Percentiles rank a stretch among this genome's conserved stretches.
Evolutionary conservation across 148 eudicot species (phyloP).

Genomic region (Rhododendron ferrugineum): DNA sequence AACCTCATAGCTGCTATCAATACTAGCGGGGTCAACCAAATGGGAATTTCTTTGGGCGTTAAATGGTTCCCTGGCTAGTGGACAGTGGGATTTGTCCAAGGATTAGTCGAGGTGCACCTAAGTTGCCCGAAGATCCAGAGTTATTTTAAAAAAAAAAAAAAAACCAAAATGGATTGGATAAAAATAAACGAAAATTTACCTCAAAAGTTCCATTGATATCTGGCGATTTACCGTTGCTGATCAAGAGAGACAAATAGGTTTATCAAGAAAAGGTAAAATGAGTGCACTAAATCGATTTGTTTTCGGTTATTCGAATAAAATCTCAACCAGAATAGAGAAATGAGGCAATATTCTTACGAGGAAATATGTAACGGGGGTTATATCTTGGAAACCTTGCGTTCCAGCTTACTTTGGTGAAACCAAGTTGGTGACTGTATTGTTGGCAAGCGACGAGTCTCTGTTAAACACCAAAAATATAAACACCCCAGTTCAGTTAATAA

Average conservation of each 20-base stretch:
- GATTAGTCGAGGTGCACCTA: background rate
- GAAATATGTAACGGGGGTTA: conserved; percentile 52
- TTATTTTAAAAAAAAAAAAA: background rate
- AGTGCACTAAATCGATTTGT: background rate
- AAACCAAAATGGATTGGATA: background rate
- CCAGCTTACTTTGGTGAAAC: conserved; percentile 38
- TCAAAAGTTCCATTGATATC: conserved; percentile 16
- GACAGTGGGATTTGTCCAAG: background rate
- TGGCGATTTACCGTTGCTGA: conserved; percentile 14
- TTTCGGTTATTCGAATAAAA: background rate
- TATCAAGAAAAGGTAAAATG: background rate
- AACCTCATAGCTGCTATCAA: no score
- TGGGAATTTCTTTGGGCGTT: no score
- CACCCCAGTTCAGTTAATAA: background rate
- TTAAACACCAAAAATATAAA: background rate
- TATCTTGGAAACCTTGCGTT: conserved; percentile 31
- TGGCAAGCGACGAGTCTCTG: conserved; percentile 55
- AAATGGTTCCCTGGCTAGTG: no score
- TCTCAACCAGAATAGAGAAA: background rate
- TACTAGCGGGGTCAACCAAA: no score
- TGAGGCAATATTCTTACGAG: conserved; percentile 28
- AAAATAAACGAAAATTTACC: conserved; percentile 7
- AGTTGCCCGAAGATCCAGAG: background rate
- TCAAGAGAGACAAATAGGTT: background rate
- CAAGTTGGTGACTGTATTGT: conserved; percentile 44